Base-by-base conservation (phyloP, 805 yeast species). In the Yarrowia deformans region DNA sequence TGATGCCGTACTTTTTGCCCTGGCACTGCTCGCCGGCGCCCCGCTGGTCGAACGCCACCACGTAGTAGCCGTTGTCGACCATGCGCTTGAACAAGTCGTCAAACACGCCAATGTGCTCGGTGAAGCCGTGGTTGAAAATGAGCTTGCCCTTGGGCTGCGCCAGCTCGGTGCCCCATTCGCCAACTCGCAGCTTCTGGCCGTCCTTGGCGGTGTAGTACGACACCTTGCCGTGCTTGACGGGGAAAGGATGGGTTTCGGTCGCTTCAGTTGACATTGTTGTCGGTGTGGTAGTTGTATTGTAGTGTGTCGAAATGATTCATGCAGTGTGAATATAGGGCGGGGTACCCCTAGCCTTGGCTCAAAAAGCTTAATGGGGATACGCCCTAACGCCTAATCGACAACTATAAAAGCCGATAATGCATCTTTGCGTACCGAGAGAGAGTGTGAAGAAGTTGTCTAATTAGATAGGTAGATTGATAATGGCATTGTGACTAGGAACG, bases 31-130 rank as follows among this genome's bases (percentile, higher is more conserved):
- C 68, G 23, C 83, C 83, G 46, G 76, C 76, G 1, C 83, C 83
- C 14, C 83, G 77, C 73, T 78, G 81, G 70, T 80, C 83, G 68
- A 76, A 79, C 13, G 73, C 72, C 8, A 77, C 74, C n/a, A 78
- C 76, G 56, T 76, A 79, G 71, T 75, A 76, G 43, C 82, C 82
- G 0, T 68, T 71, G 13, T 58, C 70, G 6, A 79, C 74, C 8
- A 79, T 69, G 1, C 56, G 46, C 8, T 77, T 73, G 72, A 77
- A 78, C 64, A 76, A 72, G 19, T 73, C 72, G 61, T 75, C 75
- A 72, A 77, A 80, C 32, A 71, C 70, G 16, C 74, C 77, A 64
- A 74, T 43, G 56, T 73, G 75, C 69, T 80, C 82, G 43, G 78
- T 72, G 68, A 79, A 80, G 3, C 82, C 83, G 70, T 80, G 82